A percentile compares a stretch with the other conserved stretches of the same genome.
These are phyloP conservation scores for Cryphonectria parasitica DNA, from an alignment of 2,329 filamentous ascomycete species.

Conservation along the genomic window DNA sequence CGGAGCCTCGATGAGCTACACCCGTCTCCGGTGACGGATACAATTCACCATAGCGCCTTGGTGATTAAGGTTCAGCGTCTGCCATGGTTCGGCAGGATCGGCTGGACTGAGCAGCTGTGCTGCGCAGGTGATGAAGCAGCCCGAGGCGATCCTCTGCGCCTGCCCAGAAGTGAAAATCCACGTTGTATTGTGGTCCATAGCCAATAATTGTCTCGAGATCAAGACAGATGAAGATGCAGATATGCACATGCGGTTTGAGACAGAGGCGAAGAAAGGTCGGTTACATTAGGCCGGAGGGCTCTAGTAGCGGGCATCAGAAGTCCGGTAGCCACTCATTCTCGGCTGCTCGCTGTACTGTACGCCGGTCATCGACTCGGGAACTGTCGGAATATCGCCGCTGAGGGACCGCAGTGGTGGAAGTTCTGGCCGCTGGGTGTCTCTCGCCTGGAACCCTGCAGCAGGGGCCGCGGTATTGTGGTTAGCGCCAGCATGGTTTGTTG, in stretches of 20 bases:
- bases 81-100: not conserved
- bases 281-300: conserved; percentile 27
- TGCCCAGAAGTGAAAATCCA: not conserved
- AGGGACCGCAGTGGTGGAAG: conserved; percentile 62
- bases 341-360: conserved; percentile 62
- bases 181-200: not conserved
- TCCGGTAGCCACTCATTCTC: conserved; percentile 52
- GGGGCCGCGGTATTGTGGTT: conserved; percentile 30
- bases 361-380: conserved; percentile 67
- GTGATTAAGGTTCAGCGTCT: not conserved
- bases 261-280: not conserved
- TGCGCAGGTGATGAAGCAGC: not conserved
- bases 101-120: not conserved
- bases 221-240: not conserved
- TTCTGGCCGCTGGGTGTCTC: conserved; percentile 47
- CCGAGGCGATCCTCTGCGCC: not conserved
- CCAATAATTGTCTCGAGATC: not conserved
- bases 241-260: not conserved
- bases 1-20: not conserved
- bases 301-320: conserved; percentile 36
- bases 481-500: conserved; percentile 31
- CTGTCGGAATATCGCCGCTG: conserved; percentile 46
- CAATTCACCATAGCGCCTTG: not conserved
- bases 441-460: conserved; percentile 35
- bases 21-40: not conserved